Conservation (phyloP, 2,329 filamentous ascomycete genomes). For the Aspergillus proliferans region DNA sequence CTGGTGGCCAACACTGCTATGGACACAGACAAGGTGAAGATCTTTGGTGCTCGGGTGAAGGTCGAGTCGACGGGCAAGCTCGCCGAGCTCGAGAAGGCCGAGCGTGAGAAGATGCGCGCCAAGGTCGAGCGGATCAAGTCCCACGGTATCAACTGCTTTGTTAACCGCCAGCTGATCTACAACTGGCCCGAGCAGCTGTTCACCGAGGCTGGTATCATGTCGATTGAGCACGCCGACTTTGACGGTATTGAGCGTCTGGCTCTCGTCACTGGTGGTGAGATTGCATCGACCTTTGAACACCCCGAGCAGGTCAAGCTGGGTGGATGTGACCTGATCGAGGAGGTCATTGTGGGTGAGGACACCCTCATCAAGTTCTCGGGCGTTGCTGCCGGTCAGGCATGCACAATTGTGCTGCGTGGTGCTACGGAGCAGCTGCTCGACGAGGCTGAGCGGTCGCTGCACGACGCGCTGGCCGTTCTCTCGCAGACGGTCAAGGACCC, state of each 20-base stretch:
- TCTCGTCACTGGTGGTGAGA: constrained; percentile 93
- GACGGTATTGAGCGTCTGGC: constrained; percentile 94
- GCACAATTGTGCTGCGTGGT: constrained; percentile 92
- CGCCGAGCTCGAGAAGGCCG: constrained; percentile 95
- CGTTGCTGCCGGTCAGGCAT: constrained; percentile 86
- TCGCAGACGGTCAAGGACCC: constrained; percentile 96
- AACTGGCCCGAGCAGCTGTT: constrained; percentile 99
- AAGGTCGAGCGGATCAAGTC: constrained; percentile 99
- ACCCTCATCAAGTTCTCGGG: constrained; percentile 96
- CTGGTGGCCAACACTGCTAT: constrained; percentile 96
- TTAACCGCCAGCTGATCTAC: constrained; percentile 98
- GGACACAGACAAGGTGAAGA: constrained; percentile 99
- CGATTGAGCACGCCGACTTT: constrained; percentile 98
- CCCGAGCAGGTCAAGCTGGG: constrained; percentile 95
- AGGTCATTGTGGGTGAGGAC: constrained; percentile 97
- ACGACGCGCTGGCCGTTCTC: constrained; percentile 91
- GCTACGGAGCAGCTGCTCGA: constrained; percentile 96
- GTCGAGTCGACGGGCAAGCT: constrained; percentile 94
- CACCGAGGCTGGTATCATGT: constrained; percentile 94
- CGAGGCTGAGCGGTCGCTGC: constrained; percentile 90
- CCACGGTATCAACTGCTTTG: constrained; percentile 99
- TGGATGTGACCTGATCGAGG: constrained; percentile 90
- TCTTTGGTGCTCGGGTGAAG: constrained; percentile 95
- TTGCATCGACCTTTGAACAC: constrained; percentile 95
- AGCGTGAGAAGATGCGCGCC: constrained; percentile 98